A percentile compares a stretch with the other conserved stretches of the same genome.
Conservation (phyloP, 2,329 filamentous ascomycete species). For the Zelopaecilomyces penicillatus region DNA sequence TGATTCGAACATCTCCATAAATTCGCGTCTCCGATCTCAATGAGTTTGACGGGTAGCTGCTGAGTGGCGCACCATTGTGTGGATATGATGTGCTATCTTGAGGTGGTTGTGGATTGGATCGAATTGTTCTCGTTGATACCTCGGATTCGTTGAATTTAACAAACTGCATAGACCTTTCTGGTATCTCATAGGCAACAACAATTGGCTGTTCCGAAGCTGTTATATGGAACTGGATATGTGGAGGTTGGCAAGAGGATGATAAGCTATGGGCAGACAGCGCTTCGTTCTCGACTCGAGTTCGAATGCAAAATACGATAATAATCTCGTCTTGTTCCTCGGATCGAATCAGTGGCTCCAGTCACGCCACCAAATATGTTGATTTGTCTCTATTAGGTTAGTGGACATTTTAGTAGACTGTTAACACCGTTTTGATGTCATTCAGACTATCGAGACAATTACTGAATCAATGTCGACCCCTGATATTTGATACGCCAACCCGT, state of each 20-base stretch:
- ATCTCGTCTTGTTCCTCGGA: conserved; percentile 46
- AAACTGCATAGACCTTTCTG: conserved; percentile 14
- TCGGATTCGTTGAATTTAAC: conserved; percentile 14
- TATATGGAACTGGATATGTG: background rate
- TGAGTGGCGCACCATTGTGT: conserved; percentile 13
- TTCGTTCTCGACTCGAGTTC: conserved; percentile 57
- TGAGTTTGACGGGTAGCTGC: conserved; percentile 13
- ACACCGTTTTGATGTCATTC: conserved; percentile 54
- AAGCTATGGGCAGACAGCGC: conserved; percentile 29
- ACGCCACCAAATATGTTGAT: conserved; percentile 64
- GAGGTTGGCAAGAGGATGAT: conserved; percentile 16
- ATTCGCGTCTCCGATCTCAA: conserved; percentile 10
- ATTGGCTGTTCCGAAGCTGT: conserved; percentile 5
- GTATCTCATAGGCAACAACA: conserved; percentile 15
- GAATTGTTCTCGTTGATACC: conserved; percentile 15
- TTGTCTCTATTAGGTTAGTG: conserved; percentile 62
- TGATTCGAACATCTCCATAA: conserved; percentile 12
- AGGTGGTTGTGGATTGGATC: conserved; percentile 19
- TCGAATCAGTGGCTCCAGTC: conserved; percentile 57
- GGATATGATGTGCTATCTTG: conserved; percentile 24
- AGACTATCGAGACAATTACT: conserved; percentile 69
- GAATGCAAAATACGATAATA: conserved; percentile 63
- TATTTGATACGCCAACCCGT: conserved; percentile 45
- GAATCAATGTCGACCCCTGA: conserved; percentile 49
- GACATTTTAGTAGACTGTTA: conserved; percentile 39